Base-by-base conservation (phyloP, 139 green algal species). In the Tetratostichococcus sp. region DNA sequence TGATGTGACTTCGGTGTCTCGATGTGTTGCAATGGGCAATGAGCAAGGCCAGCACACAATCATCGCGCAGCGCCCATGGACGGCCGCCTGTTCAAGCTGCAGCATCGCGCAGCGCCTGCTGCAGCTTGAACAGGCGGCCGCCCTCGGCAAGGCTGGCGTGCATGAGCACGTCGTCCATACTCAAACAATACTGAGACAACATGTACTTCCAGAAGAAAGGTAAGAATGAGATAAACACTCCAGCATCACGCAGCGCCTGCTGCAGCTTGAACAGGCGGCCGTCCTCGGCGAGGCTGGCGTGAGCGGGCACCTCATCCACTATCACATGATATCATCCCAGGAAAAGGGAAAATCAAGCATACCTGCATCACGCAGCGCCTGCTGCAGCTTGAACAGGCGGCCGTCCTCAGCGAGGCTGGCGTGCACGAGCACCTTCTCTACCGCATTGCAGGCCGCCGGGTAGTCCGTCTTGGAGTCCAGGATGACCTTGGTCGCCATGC, bases 391-490 rank as follows among this genome's bases (percentile, higher is more conserved):
- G 67, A 59, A 78, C 26, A 78, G 42, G n/a, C 75, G 71, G 57
- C 84, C 84, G 14, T 80, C 79, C 28, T 65, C 77, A 31, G 76
- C 75, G 30, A 94, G 78, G 31, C 21, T 57, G 25, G 86, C 69
- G 65, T 97, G 91, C 68, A 97, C 84, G 19, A 96, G 77, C 34
- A 97, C 72, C 77, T 94, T 98, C 88, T 99, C 96, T 69, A 97
- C 89, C 28, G 96, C 96, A 75, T 99, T 99, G 88, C 96, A 99
- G 26, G 96, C 96, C 1, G 96, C 95, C 4, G 95, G 93, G 83
- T 99, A 99, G 87, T 99, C 96, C 1, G 89, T 85, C 82, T 99
- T 99, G 50, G 86, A 76, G 70, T 99, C 95, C 5, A 97, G 81
- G 19, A 86, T 75, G 35, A 98, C 81, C 68, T 73, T 71, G n/a